Evolutionary conservation across 495 filamentous ascomycete species (phyloP).

Genomic region (Achaetomiella virescens): DNA sequence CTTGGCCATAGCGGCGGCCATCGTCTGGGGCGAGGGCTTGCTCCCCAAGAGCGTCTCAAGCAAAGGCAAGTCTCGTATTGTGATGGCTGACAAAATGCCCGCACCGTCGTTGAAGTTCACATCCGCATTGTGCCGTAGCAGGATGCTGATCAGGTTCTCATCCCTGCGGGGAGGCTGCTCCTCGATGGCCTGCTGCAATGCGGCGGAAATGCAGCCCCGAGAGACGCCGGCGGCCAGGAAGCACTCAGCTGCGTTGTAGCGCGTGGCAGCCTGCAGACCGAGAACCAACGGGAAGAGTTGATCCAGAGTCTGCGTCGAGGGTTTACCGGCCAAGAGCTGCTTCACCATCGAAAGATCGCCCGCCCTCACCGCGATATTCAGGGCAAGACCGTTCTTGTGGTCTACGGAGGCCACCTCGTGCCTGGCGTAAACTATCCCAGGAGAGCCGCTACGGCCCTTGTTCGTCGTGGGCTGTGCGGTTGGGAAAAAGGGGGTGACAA

Average conservation of each 20-base stretch:
- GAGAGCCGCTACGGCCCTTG: conserved; percentile 22
- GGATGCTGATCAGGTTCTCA: conserved; percentile 36
- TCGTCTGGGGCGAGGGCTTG: conserved; percentile 32
- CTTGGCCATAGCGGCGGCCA: conserved; percentile 28
- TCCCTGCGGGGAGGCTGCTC: conserved; percentile 37
- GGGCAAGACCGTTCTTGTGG: conserved; percentile 35
- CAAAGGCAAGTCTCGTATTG: conserved; percentile 31
- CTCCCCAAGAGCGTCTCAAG: conserved; percentile 34
- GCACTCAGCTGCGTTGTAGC: conserved; percentile 35
- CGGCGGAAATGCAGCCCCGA: conserved; percentile 29
- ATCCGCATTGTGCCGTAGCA: conserved; percentile 40
- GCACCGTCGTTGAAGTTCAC: conserved; percentile 41
- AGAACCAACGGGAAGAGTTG: conserved; percentile 34
- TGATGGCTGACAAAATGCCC: conserved; percentile 36
- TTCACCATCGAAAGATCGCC: conserved; percentile 34
- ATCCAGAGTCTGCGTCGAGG: conserved; percentile 33
- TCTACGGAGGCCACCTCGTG: conserved; percentile 43
- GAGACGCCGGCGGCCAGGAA: conserved; percentile 37
- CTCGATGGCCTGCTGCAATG: conserved; percentile 39
- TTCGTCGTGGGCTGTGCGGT: conserved; percentile 18
- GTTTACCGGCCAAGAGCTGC: conserved; percentile 34
- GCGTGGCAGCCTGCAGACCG: conserved; percentile 26
- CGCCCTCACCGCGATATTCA: conserved; percentile 36
- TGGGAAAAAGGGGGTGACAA: conserved; percentile 38
- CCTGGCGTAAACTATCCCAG: conserved; percentile 27